These are phyloP conservation scores for Lipomyces yamanashiensis DNA, from an alignment of 805 yeast species.

Conservation along the genomic window DNA sequence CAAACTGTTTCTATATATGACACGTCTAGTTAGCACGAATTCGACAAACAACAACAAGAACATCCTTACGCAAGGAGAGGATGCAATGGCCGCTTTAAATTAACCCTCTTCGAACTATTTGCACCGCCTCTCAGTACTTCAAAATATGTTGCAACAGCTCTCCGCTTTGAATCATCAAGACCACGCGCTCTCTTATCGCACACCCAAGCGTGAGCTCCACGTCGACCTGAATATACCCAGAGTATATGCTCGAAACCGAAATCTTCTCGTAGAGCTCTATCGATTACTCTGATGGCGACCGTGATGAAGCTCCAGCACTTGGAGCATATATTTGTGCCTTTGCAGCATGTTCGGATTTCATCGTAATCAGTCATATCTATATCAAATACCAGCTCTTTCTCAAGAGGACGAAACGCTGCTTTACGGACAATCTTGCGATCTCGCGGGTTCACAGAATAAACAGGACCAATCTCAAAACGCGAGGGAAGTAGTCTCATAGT, in stretches of 20 bases:
- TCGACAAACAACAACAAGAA: not conserved
- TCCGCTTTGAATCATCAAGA: conserved; percentile 72
- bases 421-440: conserved; percentile 79
- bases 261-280: conserved; percentile 74
- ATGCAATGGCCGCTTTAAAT: conserved; percentile 78
- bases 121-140: conserved; percentile 63
- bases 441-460: conserved; percentile 84
- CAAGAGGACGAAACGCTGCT: conserved; percentile 74
- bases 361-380: conserved; percentile 98
- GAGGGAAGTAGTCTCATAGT: conserved; percentile 78
- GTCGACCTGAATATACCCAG: conserved; percentile 97
- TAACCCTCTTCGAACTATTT: conserved; percentile 54
- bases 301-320: conserved; percentile 94
- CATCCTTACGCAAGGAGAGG: conserved; percentile 59
- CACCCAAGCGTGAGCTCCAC: conserved; percentile 99
- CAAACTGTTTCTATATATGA: conserved; percentile 61
- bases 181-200: conserved; percentile 81
- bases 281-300: conserved; percentile 78
- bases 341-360: conserved; percentile 89
- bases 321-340: conserved; percentile 78
- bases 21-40: not conserved
- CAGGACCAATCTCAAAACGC: conserved; percentile 94
- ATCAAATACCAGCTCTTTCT: conserved; percentile 92
- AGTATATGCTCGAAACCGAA: conserved; percentile 85
- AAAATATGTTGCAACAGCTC: conserved; percentile 81